A percentile compares a stretch with the other conserved stretches of the same genome.
phyloP scores from a whole-genome alignment of 176 grass and related monocot species.

The Cymbopogon citratus region DNA sequence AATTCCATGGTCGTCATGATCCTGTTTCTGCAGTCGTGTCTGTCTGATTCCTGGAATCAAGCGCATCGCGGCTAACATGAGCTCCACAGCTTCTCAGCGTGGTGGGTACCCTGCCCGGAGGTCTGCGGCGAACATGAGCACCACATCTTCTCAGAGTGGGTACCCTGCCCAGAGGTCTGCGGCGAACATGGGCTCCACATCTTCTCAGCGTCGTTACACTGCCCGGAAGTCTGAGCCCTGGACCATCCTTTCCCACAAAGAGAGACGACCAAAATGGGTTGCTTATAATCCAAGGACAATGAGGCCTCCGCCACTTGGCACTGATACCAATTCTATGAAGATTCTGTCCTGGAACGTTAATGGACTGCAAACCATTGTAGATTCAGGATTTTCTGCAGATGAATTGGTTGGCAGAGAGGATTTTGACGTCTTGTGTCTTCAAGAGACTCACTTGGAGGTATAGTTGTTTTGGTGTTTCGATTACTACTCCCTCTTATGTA shows the following conservation, averaged over 20 bases:
- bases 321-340: slow-evolving; percentile 54
- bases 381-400: slow-evolving; percentile 39
- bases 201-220: background rate
- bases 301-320: slow-evolving; percentile 61
- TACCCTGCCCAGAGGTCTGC: background rate
- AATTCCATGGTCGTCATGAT: background rate
- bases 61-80: slow-evolving; percentile 1
- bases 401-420: slow-evolving; percentile 59
- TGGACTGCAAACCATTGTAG: slow-evolving; percentile 48
- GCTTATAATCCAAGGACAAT: slow-evolving; percentile 79
- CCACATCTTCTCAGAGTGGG: background rate
- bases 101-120: background rate
- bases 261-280: slow-evolving; percentile 51
- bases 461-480: slow-evolving; percentile 14
- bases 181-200: background rate
- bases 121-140: background rate
- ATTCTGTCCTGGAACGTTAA: slow-evolving; percentile 91
- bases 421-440: slow-evolving; percentile 87
- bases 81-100: slow-evolving; percentile 1
- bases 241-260: slow-evolving; percentile 58
- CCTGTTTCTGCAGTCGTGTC: slow-evolving; percentile 17
- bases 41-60: slow-evolving; percentile 18
- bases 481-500: background rate
- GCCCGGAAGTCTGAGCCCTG: slow-evolving; percentile 44
- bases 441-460: slow-evolving; percentile 89